Evolutionary conservation across 129 eudicot species (phyloP), one percentile per base, ranked within the genome.

Genomic region (Artemisia annua): DNA sequence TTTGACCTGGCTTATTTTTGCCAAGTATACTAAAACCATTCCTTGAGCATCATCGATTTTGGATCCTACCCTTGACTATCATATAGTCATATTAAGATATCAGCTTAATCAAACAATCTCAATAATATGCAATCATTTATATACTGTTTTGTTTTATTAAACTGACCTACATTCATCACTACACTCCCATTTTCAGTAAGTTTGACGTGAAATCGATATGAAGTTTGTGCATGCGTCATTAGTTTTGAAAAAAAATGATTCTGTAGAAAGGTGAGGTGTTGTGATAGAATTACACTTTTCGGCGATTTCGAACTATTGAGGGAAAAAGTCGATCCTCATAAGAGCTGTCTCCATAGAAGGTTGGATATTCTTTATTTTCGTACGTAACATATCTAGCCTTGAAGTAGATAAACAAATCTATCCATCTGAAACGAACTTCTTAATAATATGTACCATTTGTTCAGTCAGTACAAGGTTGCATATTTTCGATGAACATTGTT

Each of bases 261-360:
- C 66, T 74, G 52, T 69, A 20, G 51, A 28, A 32, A 19, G 59
- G 52, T 63, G 19, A 64, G 30, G 15, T 43, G 4, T 39, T 43
- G 19, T 69, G 59, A 63, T 58, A 54, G 11, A 72, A 32, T 48
- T 52, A 75, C 43, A 75, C 44, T 58, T 24, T 39, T 46, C 46
- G 11, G 46, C 7, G 46, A 39, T 39, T 39, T 39, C 46, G 10
- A 62, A 15, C 16, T 44, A 35, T 32, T 16, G 71, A 78, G 48
- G 69, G 73, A 22, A 26, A 67, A 9, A 51, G 48, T 20, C 26
- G 14, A 51, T 68, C 61, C 24, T 22, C 61, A 68, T 51, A 49
- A 24, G 48, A 67, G 72, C 68, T 52, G 48, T 52, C 57, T 61
- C 43, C 28, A 26, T 63, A 50, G 63, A 73, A 80, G 79, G 79